Conservation (phyloP, 257 asterid species). For the Solanum neorickii region DNA sequence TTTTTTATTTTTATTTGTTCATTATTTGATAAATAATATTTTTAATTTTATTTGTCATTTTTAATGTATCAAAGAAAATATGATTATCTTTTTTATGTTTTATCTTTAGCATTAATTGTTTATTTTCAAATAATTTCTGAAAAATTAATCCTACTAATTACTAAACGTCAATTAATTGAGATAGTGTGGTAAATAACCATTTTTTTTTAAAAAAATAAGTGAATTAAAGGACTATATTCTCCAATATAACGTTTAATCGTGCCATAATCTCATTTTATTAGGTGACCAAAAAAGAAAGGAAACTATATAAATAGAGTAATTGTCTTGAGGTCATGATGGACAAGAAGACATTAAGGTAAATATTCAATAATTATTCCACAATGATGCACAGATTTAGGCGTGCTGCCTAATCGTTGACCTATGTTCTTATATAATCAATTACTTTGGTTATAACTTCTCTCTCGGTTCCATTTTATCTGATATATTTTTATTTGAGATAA, state of each 20-base stretch:
- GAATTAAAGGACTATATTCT: not conserved
- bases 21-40: no score
- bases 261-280: not conserved
- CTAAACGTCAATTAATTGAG: no score
- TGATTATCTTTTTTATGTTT: no score
- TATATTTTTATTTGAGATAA: no score
- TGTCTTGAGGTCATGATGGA: not conserved
- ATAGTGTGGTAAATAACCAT: no score
- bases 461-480: accelerated
- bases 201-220: no score
- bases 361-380: not conserved
- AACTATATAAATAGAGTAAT: not conserved
- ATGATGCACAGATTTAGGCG: not conserved
- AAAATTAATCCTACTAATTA: no score
- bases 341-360: not conserved
- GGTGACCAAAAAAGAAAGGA: not conserved
- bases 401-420: not conserved
- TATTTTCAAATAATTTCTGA: no score
- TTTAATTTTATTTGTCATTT: not conserved
- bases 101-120: no score
- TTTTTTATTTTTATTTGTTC: no score
- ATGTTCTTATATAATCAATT: not conserved
- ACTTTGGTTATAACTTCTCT: not conserved
- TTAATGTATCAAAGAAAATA: no score
- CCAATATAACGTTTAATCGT: not conserved